Evolutionary conservation across 139 green algal species (phyloP).

Genomic region (Micractinium sp.): DNA sequence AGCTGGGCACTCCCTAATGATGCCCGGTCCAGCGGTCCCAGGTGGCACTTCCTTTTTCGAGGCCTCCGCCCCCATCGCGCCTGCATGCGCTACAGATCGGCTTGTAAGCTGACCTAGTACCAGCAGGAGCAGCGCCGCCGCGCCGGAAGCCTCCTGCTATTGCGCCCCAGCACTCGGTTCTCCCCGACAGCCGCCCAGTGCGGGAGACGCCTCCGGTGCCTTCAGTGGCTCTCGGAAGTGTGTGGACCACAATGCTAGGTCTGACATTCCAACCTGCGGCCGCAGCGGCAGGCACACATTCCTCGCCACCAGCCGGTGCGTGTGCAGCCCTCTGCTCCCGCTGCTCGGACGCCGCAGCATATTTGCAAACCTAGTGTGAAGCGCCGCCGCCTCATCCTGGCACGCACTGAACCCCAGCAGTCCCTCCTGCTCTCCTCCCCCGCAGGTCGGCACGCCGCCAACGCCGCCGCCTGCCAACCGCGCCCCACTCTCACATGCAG

Average conservation of each 20-base stretch:
- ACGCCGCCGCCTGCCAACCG: neutral
- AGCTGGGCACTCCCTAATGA: too few species aligned
- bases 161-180: neutral
- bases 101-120: too few species aligned
- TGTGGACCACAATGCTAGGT: neutral
- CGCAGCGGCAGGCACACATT: neutral
- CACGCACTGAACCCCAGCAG: neutral
- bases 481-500: neutral
- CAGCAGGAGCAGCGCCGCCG: neutral
- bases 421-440: neutral
- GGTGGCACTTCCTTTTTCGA: too few species aligned
- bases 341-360: too few species aligned
- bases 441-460: neutral
- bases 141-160: neutral
- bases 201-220: neutral
- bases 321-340: too few species aligned
- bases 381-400: too few species aligned
- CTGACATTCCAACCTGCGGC: neutral
- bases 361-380: too few species aligned
- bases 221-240: neutral
- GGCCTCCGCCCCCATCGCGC: neutral
- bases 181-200: neutral
- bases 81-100: slow-evolving; percentile 1
- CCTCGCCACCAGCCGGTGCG: neutral
- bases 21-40: too few species aligned